phyloP scores from a whole-genome alignment of 148 eudicot genomes.

The Diospyros kaki region DNA sequence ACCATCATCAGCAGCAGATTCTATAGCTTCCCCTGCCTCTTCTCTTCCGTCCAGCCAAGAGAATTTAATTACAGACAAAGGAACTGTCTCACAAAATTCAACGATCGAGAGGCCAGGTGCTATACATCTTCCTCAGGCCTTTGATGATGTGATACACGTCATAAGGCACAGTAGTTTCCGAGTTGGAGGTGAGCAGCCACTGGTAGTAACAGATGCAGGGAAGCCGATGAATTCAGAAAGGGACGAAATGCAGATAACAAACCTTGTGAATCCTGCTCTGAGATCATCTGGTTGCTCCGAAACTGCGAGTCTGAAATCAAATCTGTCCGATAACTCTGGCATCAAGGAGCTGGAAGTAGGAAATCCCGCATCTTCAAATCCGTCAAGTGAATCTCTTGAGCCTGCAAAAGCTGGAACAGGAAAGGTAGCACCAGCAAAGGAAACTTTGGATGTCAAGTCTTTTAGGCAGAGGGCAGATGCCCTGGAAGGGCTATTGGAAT shows the following conservation, averaged over 20 bases:
- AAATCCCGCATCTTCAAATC: slow-evolving; percentile 20
- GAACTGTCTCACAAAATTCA: slow-evolving; percentile 20
- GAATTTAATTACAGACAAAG: slow-evolving; percentile 5
- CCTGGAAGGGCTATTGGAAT: slow-evolving; percentile 85
- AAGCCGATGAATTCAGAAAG: slow-evolving; percentile 35
- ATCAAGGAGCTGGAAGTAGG: slow-evolving; percentile 29
- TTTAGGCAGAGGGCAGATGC: slow-evolving; percentile 95
- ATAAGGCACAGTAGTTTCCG: slow-evolving; percentile 51
- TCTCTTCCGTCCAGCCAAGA: slow-evolving; percentile 10
- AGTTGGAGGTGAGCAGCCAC: slow-evolving; percentile 32
- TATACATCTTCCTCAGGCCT: slow-evolving; percentile 32
- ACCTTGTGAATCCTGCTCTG: slow-evolving; percentile 26
- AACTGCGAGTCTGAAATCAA: slow-evolving; percentile 18
- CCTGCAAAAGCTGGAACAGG: slow-evolving; percentile 36
- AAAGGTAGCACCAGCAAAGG: slow-evolving; percentile 51
- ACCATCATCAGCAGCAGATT: slow-evolving; percentile 26
- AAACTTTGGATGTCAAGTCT: slow-evolving; percentile 82
- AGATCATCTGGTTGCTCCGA: slow-evolving; percentile 38
- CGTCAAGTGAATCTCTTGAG: slow-evolving; percentile 36
- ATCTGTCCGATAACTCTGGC: slow-evolving; percentile 26
- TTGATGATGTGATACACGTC: slow-evolving; percentile 55
- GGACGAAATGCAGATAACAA: slow-evolving; percentile 43
- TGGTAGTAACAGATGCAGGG: slow-evolving; percentile 42
- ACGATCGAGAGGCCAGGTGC: slow-evolving; percentile 34
- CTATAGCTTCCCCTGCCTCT: not conserved